These are phyloP conservation scores for Pyrus communis DNA, from an alignment of 306 rosid species.

Conservation along the genomic window DNA sequence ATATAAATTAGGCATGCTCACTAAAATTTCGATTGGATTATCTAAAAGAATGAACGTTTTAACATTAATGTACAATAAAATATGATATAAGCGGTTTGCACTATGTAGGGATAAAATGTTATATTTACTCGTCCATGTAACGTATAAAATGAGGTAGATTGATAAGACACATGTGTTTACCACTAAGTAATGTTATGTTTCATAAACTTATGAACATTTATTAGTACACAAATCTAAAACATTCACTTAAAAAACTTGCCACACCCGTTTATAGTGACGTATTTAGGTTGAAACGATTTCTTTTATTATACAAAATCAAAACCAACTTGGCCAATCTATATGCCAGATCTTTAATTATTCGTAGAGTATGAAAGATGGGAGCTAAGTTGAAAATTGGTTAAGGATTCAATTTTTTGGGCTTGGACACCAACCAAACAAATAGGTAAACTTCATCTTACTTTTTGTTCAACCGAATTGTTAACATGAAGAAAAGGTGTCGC, in stretches of 20 bases:
- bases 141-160: not conserved
- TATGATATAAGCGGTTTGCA: not conserved
- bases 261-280: too few relatives aligned
- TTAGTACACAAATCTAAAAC: not conserved
- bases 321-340: too few relatives aligned
- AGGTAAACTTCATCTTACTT: not conserved
- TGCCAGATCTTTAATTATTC: too few relatives aligned
- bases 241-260: too few relatives aligned
- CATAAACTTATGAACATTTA: too few relatives aligned
- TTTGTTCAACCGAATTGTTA: not conserved
- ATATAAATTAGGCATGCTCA: not conserved
- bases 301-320: too few relatives aligned
- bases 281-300: too few relatives aligned
- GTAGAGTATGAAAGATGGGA: too few relatives aligned
- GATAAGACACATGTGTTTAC: not conserved
- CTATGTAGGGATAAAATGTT: not conserved
- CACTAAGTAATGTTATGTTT: not conserved
- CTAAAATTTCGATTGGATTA: too few relatives aligned
- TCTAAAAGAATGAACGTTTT: too few relatives aligned
- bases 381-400: not conserved
- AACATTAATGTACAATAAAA: not conserved
- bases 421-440: not conserved
- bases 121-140: not conserved
- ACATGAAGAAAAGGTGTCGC: not conserved
- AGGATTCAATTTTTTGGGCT: not conserved